A percentile compares a stretch with the other conserved stretches of the same genome.
Evolutionary conservation across 352 stramenopile species (phyloP).

Genomic region (Pythium guiyangense): DNA sequence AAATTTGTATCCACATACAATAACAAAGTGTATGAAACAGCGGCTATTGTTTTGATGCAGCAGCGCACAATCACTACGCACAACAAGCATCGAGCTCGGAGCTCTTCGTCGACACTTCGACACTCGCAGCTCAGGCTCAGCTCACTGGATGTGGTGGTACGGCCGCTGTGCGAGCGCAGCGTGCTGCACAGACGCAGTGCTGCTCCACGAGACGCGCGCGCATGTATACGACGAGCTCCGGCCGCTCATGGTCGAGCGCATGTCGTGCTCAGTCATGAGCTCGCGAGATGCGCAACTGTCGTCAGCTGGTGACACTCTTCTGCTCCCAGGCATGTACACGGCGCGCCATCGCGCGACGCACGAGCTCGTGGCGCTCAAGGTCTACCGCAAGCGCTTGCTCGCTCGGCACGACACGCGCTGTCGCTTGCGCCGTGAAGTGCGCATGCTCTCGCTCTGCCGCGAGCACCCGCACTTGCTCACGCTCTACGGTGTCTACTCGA

Average conservation of each 20-base stretch:
- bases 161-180: constrained; percentile 47
- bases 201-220: constrained; percentile 17
- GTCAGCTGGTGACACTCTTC: not conserved
- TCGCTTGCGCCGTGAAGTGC: constrained; percentile 68
- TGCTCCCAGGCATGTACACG: constrained; percentile 50
- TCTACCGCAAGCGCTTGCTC: constrained; percentile 53
- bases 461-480: constrained; percentile 61
- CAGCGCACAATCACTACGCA: no score
- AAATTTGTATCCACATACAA: no score
- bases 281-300: no score
- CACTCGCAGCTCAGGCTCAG: no score
- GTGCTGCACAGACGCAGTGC: constrained; percentile 37
- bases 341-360: constrained; percentile 49
- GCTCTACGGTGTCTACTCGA: constrained; percentile 57
- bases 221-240: constrained; percentile 52
- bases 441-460: constrained; percentile 38
- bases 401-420: constrained; percentile 32
- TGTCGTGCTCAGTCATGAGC: constrained; percentile 2
- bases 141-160: constrained; percentile 71
- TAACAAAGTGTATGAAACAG: no score
- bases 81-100: no score
- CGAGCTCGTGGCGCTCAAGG: constrained; percentile 69
- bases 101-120: no score
- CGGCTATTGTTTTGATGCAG: no score
- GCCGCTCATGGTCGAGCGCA: constrained; percentile 23